Percentiles rank a stretch among this genome's conserved stretches.
Conservation (phyloP, 805 yeast species). For the Candida tallmaniae region DNA sequence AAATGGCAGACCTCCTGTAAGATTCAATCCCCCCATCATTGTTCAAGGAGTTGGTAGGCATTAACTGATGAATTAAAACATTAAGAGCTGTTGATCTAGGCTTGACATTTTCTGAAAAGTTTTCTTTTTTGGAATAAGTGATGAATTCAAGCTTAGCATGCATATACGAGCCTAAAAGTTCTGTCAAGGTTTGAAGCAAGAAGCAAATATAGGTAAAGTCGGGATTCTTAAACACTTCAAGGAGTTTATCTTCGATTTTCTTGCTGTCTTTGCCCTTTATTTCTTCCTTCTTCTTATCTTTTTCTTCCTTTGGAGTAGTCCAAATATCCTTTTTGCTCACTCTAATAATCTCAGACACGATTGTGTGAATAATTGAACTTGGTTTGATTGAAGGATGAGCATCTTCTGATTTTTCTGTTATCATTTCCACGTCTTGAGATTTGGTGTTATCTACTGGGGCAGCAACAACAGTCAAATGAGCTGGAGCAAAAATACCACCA, state of each 20-base stretch:
- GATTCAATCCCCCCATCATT: conserved; percentile 34
- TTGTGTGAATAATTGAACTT: conserved; percentile 59
- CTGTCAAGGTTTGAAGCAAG: conserved; percentile 62
- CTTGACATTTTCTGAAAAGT: conserved; percentile 37
- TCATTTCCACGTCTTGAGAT: conserved; percentile 25
- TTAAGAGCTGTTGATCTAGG: conserved; percentile 78
- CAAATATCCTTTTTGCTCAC: conserved; percentile 36
- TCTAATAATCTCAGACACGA: conserved; percentile 62
- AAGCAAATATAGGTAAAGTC: conserved; percentile 65
- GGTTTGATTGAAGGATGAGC: conserved; percentile 9
- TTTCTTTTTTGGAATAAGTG: conserved; percentile 61
- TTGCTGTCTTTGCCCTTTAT: conserved; percentile 14
- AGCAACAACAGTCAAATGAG: conserved; percentile 18
- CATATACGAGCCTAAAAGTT: conserved; percentile 72
- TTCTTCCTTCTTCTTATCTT: conserved; percentile 16
- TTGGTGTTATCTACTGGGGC: conserved; percentile 8
- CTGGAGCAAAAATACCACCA: conserved; percentile 21
- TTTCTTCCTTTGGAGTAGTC: conserved; percentile 19
- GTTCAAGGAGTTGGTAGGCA: conserved; percentile 49
- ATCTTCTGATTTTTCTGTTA: conserved; percentile 15
- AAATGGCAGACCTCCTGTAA: conserved; percentile 52
- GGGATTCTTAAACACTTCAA: conserved; percentile 44
- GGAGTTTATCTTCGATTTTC: conserved; percentile 16
- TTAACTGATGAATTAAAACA: conserved; percentile 68
- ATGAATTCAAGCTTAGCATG: conserved; percentile 78